Evolutionary conservation across 129 eudicot genomes (phyloP), one percentile per base, ranked within the genome.

Genomic region (Rutidosis leptorrhynchoides): DNA sequence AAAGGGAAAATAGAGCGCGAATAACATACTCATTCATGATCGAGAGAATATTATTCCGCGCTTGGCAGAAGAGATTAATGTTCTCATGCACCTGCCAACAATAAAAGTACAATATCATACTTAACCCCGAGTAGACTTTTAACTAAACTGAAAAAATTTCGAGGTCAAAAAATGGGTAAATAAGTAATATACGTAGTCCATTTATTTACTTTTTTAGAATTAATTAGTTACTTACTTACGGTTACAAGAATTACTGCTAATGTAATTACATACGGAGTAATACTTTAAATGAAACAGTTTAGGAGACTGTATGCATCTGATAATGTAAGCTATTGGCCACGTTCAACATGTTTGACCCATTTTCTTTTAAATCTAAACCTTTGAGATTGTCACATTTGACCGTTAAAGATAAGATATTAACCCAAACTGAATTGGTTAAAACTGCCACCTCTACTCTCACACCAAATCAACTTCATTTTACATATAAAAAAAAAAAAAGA

Each of bases 11-110:
- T 23, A 10, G 62, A 46, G 72, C 63, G 46, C 33, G 8, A 9
- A 68, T 45, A 54, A 69, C 95, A 12, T 84, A 90, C 97, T 82
- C 94, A 43, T 86, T 90, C 78, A 90, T 57, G 77, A 90, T 78
- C 2, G 82, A 54, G 5, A 82, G 62, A 29, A 90, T 80, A 77
- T 90, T 90, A 37, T 69, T 77, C 28, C 88, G 83, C 14, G 91
- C 95, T 62, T 87, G 95, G 75, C 81, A 75, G 42, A 90, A 86
- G 67, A 90, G 95, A 62, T 71, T 80, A 66, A 90, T 65, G 83
- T 90, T 90, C 78, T 90, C 97, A 48, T 87, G 86, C 58, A 87
- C 67, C 97, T 90, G 87, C 76, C 68, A 52, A 35, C 40, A 74
- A 69, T 49, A 60, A 52, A 51, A 16, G 15, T 49, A 65, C 49